Evolutionary conservation across 805 yeast species (phyloP).

Genomic region (Saccharomyces eubayanus): DNA sequence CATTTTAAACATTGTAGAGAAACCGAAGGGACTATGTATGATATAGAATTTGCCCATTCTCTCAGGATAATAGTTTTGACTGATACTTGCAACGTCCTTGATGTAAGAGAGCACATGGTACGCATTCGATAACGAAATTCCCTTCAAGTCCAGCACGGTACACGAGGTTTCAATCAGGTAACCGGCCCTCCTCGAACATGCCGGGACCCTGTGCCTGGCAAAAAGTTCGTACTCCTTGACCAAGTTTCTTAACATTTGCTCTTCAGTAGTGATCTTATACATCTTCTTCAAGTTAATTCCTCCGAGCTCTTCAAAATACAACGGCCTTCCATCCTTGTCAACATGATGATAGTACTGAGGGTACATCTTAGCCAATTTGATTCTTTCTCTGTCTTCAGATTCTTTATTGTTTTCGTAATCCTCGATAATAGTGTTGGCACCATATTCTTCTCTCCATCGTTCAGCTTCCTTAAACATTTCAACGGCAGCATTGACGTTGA

Average conservation of each 20-base stretch:
- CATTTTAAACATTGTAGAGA: constrained; percentile 83
- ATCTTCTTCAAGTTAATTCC: constrained; percentile 80
- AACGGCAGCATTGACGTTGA: constrained; percentile 68
- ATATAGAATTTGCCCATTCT: constrained; percentile 97
- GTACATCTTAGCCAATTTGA: constrained; percentile 76
- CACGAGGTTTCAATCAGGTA: constrained; percentile 87
- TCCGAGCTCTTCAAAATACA: constrained; percentile 90
- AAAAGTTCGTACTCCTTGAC: constrained; percentile 98
- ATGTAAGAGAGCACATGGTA: constrained; percentile 81
- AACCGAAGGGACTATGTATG: constrained; percentile 96
- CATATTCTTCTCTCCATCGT: constrained; percentile 82
- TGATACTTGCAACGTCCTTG: constrained; percentile 85
- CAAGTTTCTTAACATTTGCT: constrained; percentile 88
- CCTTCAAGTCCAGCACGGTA: constrained; percentile 90
- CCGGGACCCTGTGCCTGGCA: constrained; percentile 77
- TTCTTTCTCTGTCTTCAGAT: constrained; percentile 85
- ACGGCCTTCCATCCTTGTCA: constrained; percentile 94
- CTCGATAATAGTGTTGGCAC: constrained; percentile 74
- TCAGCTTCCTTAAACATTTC: constrained; percentile 83
- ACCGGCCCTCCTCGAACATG: constrained; percentile 79
- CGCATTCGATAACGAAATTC: constrained; percentile 78
- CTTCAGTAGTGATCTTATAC: constrained; percentile 90
- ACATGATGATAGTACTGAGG: constrained; percentile 98
- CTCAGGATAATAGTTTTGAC: constrained; percentile 98
- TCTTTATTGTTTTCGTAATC: constrained; percentile 88